Percentiles rank a stretch among this genome's conserved stretches.
Conservation (phyloP, 768 basidiomycete genomes). For the Saitozyma sp. region DNA sequence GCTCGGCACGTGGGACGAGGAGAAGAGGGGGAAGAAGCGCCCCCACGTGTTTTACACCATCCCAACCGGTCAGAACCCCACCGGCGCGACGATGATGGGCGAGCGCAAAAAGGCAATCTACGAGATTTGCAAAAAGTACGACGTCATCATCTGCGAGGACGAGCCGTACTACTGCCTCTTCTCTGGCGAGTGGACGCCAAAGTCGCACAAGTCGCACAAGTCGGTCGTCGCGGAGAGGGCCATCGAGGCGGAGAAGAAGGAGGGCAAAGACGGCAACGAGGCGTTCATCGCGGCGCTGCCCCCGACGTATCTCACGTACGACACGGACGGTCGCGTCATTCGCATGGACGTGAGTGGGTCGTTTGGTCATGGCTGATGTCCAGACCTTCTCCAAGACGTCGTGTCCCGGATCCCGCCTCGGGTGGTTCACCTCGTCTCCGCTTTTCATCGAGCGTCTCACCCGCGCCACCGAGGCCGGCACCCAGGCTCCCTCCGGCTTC, state of each 20-base stretch:
- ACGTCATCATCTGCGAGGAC: slow-evolving; percentile 78
- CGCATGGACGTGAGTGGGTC: slow-evolving; percentile 62
- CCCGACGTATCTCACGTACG: slow-evolving; percentile 62
- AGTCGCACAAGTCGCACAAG: slow-evolving; percentile 31
- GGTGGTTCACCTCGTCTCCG: slow-evolving; percentile 77
- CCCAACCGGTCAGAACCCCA: slow-evolving; percentile 83
- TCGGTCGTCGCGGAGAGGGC: slow-evolving; percentile 27
- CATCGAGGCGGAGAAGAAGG: slow-evolving; percentile 29
- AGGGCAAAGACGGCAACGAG: slow-evolving; percentile 54
- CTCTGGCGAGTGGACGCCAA: slow-evolving; percentile 52
- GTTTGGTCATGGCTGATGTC: slow-evolving; percentile 6
- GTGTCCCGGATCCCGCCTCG: slow-evolving; percentile 73
- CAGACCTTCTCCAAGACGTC: slow-evolving; percentile 60
- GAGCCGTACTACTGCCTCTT: slow-evolving; percentile 72
- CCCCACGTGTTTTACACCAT: slow-evolving; percentile 56
- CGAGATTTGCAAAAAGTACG: slow-evolving; percentile 73
- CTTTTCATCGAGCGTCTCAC: slow-evolving; percentile 74
- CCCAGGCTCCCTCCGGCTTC: slow-evolving; percentile 73
- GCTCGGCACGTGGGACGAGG: slow-evolving; percentile 68
- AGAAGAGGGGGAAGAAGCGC: slow-evolving; percentile 61
- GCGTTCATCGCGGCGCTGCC: slow-evolving; percentile 61
- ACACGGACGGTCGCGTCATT: slow-evolving; percentile 79
- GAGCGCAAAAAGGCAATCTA: slow-evolving; percentile 76
- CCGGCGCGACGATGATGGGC: slow-evolving; percentile 67
- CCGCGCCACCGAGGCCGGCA: slow-evolving; percentile 66